Base-by-base conservation (phyloP, 176 grass and related monocot genomes). In the Luzula sylvatica region DNA sequence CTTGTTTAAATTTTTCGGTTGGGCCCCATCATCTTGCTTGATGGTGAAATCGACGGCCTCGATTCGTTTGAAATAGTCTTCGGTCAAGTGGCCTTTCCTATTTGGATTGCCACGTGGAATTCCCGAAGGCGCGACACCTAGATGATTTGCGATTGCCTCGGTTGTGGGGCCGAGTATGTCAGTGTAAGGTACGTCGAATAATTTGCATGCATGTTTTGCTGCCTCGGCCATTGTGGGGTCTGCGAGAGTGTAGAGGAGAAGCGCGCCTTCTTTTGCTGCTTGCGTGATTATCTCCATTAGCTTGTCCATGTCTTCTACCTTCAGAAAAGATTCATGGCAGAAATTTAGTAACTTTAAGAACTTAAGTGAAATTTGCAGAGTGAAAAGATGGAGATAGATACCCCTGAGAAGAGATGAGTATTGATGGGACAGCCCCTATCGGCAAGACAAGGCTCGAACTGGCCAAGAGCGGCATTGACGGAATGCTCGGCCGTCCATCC, bases 11-110 rank as follows among this genome's bases (percentile, higher is more conserved):
- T 98, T 98, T 53, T 80, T 58, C 23, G 92, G 92, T 65, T 66
- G 75, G 60, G 92, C 92, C 18, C 92, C 92, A 63, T 98, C 92
- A 65, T 98, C 92, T 57, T 87, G 85, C 73, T 98, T 98, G 71
- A 98, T 98, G 11, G 92, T 98, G 52, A 98, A 98, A 69, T 98
- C 86, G 12, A 98, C 72, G 9, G 93, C 93, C 19, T 90, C 93
- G 38, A 98, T 98, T 42, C 93, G 78, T 43, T 3, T 35, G 48
- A 92, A 98, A 52, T 98, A 98, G 38, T 90, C 93, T 40, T 86
- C 93, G 22, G 71, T 53, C 21, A 98, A 78, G 8, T 68, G 75
- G 52, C 46, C 54, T 28, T 61, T 43, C 52, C 92, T 70, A 32
- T 55, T 78, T 29, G 87, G 75, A 45, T 78, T 82, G 45, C 65